A percentile compares a stretch with the other conserved stretches of the same genome.
Evolutionary conservation across 139 green algal genomes (phyloP).

Genomic region (Desmodesmus armatus): DNA sequence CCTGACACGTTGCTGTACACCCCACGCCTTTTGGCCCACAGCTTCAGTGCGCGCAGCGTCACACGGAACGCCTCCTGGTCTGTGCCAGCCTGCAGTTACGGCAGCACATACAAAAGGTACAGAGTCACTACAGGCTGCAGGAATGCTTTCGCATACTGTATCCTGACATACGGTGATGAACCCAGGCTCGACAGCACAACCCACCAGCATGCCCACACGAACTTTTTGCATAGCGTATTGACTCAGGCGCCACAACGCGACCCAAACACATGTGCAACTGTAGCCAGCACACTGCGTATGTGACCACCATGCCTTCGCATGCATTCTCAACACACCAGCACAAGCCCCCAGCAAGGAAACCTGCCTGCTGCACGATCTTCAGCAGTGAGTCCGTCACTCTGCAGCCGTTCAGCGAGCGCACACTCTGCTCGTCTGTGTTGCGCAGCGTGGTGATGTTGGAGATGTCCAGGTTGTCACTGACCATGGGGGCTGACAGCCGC

Average conservation of each 20-base stretch:
- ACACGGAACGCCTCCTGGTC: conserved; percentile 68
- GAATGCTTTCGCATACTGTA: neutral
- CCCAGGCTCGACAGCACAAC: no score
- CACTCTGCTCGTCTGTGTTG: conserved; percentile 87
- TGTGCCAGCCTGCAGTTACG: conserved; percentile 30
- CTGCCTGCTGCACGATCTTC: conserved; percentile 48
- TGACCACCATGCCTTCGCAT: no score
- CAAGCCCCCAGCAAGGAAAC: neutral
- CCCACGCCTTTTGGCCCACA: conserved; percentile 89
- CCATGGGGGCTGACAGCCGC: conserved; percentile 63
- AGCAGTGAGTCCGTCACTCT: conserved; percentile 94
- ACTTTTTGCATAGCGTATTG: neutral
- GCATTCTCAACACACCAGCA: no score
- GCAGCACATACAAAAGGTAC: neutral
- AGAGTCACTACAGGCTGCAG: neutral
- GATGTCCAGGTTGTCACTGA: conserved; percentile 85
- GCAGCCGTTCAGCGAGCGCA: conserved; percentile 88
- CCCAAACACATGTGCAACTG: neutral
- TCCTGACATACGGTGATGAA: neutral
- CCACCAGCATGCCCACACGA: no score
- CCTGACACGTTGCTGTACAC: conserved; percentile 90
- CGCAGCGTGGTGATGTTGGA: conserved; percentile 79
- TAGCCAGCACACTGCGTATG: neutral
- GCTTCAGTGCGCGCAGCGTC: conserved; percentile 86
- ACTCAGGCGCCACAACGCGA: neutral